These are phyloP conservation scores for Rhizopogon roseolus DNA, from an alignment of 768 basidiomycete species.

Conservation along the genomic window DNA sequence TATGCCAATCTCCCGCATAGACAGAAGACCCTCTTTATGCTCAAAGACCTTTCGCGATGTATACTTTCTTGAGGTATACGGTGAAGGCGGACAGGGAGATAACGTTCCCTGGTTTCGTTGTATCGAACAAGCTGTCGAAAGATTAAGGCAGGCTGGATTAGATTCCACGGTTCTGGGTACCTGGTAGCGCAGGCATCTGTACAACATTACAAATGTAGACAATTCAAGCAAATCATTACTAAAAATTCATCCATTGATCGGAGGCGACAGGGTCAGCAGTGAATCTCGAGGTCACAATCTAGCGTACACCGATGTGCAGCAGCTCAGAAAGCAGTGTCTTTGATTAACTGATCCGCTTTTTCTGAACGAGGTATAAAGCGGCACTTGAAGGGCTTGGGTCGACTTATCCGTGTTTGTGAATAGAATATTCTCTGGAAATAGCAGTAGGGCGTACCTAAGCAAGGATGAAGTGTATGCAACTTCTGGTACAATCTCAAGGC, in stretches of 20 bases:
- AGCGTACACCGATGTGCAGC: neutral
- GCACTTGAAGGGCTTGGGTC: conserved; percentile 38
- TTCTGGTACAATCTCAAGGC: conserved; percentile 27
- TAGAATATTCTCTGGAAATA: neutral
- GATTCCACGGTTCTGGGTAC: conserved; percentile 39
- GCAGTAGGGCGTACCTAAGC: conserved; percentile 26
- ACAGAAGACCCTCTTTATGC: conserved; percentile 54
- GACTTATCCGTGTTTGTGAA: conserved; percentile 20
- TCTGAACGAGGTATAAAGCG: conserved; percentile 31
- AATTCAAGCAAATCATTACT: neutral
- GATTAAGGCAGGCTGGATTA: conserved; percentile 29
- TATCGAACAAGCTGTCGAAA: conserved; percentile 31
- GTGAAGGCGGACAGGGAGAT: neutral
- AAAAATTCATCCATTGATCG: neutral
- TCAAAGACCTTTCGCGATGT: conserved; percentile 47
- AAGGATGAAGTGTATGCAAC: conserved; percentile 30
- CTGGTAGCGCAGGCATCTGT: conserved; percentile 34
- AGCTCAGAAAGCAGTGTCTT: conserved; percentile 1
- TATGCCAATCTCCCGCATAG: conserved; percentile 47
- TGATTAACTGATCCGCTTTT: conserved; percentile 26
- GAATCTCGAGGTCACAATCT: neutral
- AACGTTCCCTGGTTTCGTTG: conserved; percentile 26
- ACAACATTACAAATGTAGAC: neutral
- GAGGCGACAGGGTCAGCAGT: neutral
- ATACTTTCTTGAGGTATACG: conserved; percentile 61